Conservation (phyloP, 306 rosid species). For the Astragalus membranaceus region DNA sequence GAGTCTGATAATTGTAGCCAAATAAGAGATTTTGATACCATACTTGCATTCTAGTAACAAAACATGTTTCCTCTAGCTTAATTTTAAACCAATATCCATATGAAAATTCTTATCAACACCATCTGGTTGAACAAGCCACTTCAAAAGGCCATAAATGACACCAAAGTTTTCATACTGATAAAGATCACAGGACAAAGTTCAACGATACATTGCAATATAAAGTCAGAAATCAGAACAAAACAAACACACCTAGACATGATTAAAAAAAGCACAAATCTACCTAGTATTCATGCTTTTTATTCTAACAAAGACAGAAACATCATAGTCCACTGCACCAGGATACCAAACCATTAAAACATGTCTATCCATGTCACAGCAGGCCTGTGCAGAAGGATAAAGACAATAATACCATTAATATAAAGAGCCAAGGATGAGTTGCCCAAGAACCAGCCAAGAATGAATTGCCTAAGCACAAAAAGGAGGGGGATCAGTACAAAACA, state of each 20-base stretch:
- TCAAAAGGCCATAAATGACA: not conserved
- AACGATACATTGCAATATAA: constrained; percentile 27
- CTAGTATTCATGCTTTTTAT: constrained; percentile 26
- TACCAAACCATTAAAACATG: not conserved
- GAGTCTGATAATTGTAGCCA: too few species aligned
- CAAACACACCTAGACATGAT: not conserved
- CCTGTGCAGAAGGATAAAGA: constrained; percentile 23
- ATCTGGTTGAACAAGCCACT: too few species aligned
- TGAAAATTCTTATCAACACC: too few species aligned
- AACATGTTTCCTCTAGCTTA: too few species aligned
- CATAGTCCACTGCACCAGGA: constrained; percentile 20
- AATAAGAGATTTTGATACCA: too few species aligned
- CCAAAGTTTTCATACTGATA: constrained; percentile 10
- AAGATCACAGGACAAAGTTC: constrained; percentile 16
- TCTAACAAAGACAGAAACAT: constrained; percentile 30
- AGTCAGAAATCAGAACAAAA: constrained; percentile 24
- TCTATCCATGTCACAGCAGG: constrained; percentile 1
- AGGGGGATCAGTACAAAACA: constrained; percentile 24
- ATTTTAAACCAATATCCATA: too few species aligned
- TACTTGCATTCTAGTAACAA: too few species aligned
- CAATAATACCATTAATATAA: not conserved
- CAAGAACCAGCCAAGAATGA: constrained; percentile 39
- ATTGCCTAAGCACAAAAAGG: constrained; percentile 51
- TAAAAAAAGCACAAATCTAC: constrained; percentile 10
- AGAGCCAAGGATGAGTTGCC: constrained; percentile 89